Evolutionary conservation across 805 yeast genomes (phyloP), one percentile per base, ranked within the genome.

Genomic region (Starmerella asiatica): DNA sequence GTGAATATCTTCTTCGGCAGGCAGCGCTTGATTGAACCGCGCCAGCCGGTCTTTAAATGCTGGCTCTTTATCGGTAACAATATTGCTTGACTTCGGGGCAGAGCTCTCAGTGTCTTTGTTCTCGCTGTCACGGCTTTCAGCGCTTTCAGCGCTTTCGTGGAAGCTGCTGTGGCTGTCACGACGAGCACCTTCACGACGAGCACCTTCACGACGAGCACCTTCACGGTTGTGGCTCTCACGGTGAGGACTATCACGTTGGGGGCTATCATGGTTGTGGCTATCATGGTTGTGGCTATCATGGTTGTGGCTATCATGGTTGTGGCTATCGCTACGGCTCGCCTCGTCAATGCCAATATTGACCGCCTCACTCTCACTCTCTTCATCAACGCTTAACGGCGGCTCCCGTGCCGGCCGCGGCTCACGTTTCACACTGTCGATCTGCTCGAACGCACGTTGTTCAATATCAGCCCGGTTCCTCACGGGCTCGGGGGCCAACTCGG

Each of bases 21-120:
- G 55, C 6, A 14, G 21, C 32, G 16, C 18, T 23, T 56, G 59
- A 45, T 70, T 67, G 56, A 75, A 74, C 21, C 75, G 63, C 3
- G 73, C 70, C 27, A 70, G 56, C 40, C 72, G 62, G 42, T 64
- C 64, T 42, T 62, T 62, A 56, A 73, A 68, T 14, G 67, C 49
- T 3, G 49, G 40, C 36, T 50, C 50, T 3, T 39, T 33, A 16
- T 36, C 38, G 24, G 27, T 14, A 17, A 24, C 36, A 20, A 12
- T 21, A 7, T 21, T 29, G 17, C n/a, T 27, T 7, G 7, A 5
- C 15, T 11, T 20, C n/a, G n/a, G n/a, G n/a, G n/a, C n/a, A n/a
- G n/a, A n/a, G n/a, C n/a, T n/a, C n/a, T n/a, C n/a, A n/a, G n/a
- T n/a, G n/a, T n/a, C n/a, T n/a, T n/a, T n/a, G n/a, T n/a, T n/a